Percentiles rank a stretch among this genome's conserved stretches.
Conservation (phyloP, 805 yeast genomes). For the Monosporozyma aquatica region DNA sequence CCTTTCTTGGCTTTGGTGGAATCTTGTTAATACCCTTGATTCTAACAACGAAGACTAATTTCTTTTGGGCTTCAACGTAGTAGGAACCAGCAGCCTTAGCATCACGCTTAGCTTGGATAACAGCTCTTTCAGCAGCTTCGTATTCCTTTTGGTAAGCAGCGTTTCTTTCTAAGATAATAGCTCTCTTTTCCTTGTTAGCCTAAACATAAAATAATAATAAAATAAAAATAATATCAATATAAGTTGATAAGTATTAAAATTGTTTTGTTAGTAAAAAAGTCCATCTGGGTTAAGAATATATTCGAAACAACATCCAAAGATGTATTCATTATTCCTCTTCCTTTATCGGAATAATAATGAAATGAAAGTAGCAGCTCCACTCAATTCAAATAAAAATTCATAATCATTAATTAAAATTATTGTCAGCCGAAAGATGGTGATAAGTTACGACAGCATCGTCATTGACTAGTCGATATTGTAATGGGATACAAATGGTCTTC, state of each 20-base stretch:
- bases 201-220: constrained; percentile 9
- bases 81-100: constrained; percentile 90
- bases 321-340: no score
- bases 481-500: constrained; percentile 42
- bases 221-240: not conserved
- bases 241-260: not conserved
- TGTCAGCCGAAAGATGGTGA: constrained; percentile 75
- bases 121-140: constrained; percentile 83
- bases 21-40: constrained; percentile 99
- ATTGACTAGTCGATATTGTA: constrained; percentile 47
- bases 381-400: no score
- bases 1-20: constrained; percentile 99
- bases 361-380: no score
- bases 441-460: constrained; percentile 60
- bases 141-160: constrained; percentile 95
- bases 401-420: not conserved
- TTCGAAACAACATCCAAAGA: no score
- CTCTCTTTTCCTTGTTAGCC: constrained; percentile 49
- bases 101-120: constrained; percentile 79
- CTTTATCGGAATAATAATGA: no score
- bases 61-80: constrained; percentile 92
- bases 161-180: constrained; percentile 83
- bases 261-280: not conserved
- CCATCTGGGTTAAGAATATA: no score
- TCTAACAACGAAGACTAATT: constrained; percentile 92